These are phyloP conservation scores for Verticillium klebahnii DNA, from an alignment of 2,329 filamentous ascomycete genomes.

Conservation along the genomic window DNA sequence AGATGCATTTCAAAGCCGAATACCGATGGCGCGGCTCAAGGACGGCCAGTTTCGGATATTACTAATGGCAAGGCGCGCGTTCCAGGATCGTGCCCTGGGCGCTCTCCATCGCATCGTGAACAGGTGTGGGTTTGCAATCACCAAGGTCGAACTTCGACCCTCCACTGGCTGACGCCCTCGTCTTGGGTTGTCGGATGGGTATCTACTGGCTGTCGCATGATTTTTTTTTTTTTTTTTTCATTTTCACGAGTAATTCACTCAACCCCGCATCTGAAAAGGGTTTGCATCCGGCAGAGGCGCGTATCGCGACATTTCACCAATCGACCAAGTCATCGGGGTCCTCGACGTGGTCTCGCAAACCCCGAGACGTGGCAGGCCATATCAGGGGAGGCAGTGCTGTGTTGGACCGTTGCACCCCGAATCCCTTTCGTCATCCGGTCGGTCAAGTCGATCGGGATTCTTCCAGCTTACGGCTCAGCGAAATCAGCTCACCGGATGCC, in stretches of 20 bases:
- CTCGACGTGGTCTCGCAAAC: not conserved
- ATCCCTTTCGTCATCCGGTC: not conserved
- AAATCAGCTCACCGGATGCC: constrained; percentile 7
- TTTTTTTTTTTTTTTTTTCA: too few species aligned
- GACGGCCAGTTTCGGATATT: not conserved
- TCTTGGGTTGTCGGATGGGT: too few species aligned
- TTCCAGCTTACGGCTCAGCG: not conserved
- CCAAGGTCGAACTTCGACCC: not conserved
- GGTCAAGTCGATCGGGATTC: not conserved
- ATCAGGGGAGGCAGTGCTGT: not conserved
- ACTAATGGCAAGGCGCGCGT: not conserved
- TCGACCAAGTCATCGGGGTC: not conserved
- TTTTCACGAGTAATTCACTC: not conserved
- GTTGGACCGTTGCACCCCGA: not conserved
- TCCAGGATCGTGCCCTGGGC: not conserved
- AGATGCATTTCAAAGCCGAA: not conserved
- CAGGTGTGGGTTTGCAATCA: not conserved
- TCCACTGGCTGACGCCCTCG: not conserved
- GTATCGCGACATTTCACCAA: not conserved
- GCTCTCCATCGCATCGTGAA: not conserved
- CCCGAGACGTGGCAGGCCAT: not conserved
- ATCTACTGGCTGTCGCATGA: too few species aligned
- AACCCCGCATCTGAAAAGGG: not conserved
- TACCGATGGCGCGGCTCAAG: not conserved
- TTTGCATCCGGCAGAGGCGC: not conserved